These are phyloP conservation scores for Vitis labrusca DNA, from an alignment of 164 flowering plant species.

Conservation along the genomic window DNA sequence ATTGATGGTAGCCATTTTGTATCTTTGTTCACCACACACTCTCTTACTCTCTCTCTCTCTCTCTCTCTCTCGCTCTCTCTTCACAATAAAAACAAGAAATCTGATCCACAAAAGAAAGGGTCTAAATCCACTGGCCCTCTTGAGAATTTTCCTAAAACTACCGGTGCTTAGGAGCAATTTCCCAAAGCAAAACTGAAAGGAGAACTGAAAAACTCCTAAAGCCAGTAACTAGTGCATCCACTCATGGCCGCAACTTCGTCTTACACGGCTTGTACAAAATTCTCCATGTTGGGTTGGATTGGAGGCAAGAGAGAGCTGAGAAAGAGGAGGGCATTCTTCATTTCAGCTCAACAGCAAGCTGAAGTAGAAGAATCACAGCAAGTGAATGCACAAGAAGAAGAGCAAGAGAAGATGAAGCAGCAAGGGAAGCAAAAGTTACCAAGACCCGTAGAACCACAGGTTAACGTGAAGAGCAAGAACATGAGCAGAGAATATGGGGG, in stretches of 20 bases:
- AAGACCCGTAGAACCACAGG: constrained; percentile 51
- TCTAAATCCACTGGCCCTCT: neutral
- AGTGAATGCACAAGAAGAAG: constrained; percentile 12
- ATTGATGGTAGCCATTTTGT: neutral
- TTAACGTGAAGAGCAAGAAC: constrained; percentile 70
- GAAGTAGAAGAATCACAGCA: constrained; percentile 26
- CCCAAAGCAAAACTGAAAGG: neutral
- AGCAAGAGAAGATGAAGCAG: constrained; percentile 10
- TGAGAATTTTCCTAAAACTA: constrained; percentile 2
- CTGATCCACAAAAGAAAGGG: constrained; percentile 28
- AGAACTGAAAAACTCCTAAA: neutral
- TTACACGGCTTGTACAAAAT: constrained; percentile 32
- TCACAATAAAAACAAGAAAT: constrained; percentile 10
- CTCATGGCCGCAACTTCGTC: constrained; percentile 39
- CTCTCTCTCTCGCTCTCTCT: neutral
- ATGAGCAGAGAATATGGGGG: constrained; percentile 73
- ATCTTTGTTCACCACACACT: constrained; percentile 10
- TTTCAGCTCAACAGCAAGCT: constrained; percentile 44
- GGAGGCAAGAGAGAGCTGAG: constrained; percentile 26
- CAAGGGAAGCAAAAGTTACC: constrained; percentile 15
- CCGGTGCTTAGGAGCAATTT: neutral
- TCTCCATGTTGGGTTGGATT: constrained; percentile 32
- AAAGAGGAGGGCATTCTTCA: constrained; percentile 12
- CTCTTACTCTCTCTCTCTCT: neutral
- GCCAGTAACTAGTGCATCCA: neutral